Base-by-base conservation (phyloP, 2,329 filamentous ascomycete genomes). In the Hortaea werneckii region DNA sequence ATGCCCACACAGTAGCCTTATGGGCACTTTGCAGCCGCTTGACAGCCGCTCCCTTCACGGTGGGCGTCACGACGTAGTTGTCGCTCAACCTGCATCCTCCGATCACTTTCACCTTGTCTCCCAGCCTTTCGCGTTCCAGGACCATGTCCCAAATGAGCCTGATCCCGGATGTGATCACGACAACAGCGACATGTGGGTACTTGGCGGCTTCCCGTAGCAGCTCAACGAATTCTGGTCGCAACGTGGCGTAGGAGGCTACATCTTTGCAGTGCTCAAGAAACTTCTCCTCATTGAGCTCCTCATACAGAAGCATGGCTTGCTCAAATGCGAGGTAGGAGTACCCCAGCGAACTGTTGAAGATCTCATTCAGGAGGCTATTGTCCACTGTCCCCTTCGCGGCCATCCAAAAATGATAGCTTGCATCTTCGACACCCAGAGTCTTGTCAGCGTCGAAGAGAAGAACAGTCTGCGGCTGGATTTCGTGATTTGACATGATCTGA, bases 401-500 rank as follows among this genome's bases (percentile, higher is more conserved):
- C 6, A 65, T 50, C 75, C 73, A 80, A 58, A 79, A 79, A 44
- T 76, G 35, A 0, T 34, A 44, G 0, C 74, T 72, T 4, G 71
- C 73, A 49, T 82, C 78, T 9, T 69, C 51, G 1, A 69, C 46
- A 5, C 69, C 60, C 44, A 84, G 58, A 0, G 78, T 83, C 50
- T 62, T 74, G 57, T 83, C 78, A 0, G 62, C 79, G 49, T 83
- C 79, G 2, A 83, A 40, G 0, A 81, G 70, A 11, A 83, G 42
- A 40, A 77, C 59, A 0, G 67, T 76, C 39, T 74, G 53, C 6
- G 69, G 1, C 52, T 37, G 5, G 44, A 48, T 8, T 44, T 37
- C 5, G 11, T 43, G 30, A 42, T 5, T 12, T 12, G n/a, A 9
- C 6, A 75, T 12, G 6, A 63, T 48, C 1, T 58, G 35, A 20